Base-by-base conservation (phyloP, 257 asterid species). In the Datura wrightii region DNA sequence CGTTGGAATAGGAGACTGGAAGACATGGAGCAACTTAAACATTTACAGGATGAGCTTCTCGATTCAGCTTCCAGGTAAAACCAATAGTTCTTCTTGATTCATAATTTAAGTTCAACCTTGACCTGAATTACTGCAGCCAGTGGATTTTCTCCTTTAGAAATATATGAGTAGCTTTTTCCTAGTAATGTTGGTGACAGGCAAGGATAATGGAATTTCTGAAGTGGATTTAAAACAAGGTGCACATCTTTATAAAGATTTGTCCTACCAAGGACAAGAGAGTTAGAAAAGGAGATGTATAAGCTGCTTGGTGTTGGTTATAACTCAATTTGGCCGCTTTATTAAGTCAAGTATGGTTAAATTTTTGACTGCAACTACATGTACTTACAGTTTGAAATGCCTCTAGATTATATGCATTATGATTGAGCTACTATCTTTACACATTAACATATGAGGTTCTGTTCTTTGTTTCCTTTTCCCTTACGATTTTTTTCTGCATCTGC, bases 1-100 rank as follows among this genome's bases (percentile, higher is more conserved):
- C 98, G 98, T 31, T 96, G 99, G 99, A 96, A 93, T 86, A 90
- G 97, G 92, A 89, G 86, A 87, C 79, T 86, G 72, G 99, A 96
- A 90, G 99, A 96, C 88, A 91, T 96, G 96, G 96, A 92, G 86
- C 89, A 96, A 70, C 99, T 96, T 63, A 92, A 79, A 82, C 89
- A 82, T 79, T 90, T 96, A 87, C 99, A 94, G 87, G 96, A 94
- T 82, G 92, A 87, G 37, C 98, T 96, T 87, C 97, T 96, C 67
- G 95, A 96, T 90, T 89, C 98, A 79, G 98, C 99, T 85, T 91
- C 97, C 44, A 85, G 50, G 99, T 93, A 88, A 90, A 94, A 83
- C 85, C 81, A 69, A 55, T 55, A 79, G 71, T 62, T 72, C 60
- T 39, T 36, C 65, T 83, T 76, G 31, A 31, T 52, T 76, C 82